These are phyloP conservation scores for Annulohypoxylon maeteangense DNA, from an alignment of 495 filamentous ascomycete species.

Conservation along the genomic window DNA sequence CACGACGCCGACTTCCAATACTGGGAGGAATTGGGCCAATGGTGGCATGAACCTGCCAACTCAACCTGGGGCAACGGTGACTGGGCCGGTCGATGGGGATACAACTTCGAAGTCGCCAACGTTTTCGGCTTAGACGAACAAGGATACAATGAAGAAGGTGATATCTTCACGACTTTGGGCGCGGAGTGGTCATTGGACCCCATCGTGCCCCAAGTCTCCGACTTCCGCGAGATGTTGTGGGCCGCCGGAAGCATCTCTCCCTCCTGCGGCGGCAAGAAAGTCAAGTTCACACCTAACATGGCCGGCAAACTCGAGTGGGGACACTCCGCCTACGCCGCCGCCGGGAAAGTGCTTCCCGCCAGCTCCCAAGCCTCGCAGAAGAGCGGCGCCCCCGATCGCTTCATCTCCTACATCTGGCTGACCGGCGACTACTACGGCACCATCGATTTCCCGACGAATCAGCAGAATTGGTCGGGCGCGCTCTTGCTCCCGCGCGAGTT, in stretches of 20 bases:
- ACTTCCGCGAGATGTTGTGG: conserved; percentile 43
- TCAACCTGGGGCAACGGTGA: conserved; percentile 41
- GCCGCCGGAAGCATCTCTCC: conserved; percentile 29
- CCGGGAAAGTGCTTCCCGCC: conserved; percentile 39
- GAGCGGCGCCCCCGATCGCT: conserved; percentile 40
- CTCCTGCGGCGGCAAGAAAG: conserved; percentile 11
- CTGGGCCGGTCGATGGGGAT: conserved; percentile 42
- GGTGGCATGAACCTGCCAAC: conserved; percentile 44
- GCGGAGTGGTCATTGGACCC: conserved; percentile 39
- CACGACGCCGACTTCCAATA: conserved; percentile 46
- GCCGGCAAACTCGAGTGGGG: conserved; percentile 42
- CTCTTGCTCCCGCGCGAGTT: conserved; percentile 43
- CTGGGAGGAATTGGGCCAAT: conserved; percentile 46
- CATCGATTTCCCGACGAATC: conserved; percentile 29
- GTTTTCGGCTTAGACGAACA: conserved; percentile 33
- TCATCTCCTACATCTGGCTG: conserved; percentile 37
- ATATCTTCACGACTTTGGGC: conserved; percentile 39
- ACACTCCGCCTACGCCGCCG: conserved; percentile 38
- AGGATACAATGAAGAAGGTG: conserved; percentile 38
- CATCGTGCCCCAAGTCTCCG: conserved; percentile 40
- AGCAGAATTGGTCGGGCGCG: conserved; percentile 42
- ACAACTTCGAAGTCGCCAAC: conserved; percentile 39
- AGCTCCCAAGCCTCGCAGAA: conserved; percentile 38
- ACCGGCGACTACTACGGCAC: conserved; percentile 38
- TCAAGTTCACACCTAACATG: conserved; percentile 38